Evolutionary conservation across 2,329 filamentous ascomycete species (phyloP), one percentile per base, ranked within the genome.

Genomic region (Taxawa tesnikishii): DNA sequence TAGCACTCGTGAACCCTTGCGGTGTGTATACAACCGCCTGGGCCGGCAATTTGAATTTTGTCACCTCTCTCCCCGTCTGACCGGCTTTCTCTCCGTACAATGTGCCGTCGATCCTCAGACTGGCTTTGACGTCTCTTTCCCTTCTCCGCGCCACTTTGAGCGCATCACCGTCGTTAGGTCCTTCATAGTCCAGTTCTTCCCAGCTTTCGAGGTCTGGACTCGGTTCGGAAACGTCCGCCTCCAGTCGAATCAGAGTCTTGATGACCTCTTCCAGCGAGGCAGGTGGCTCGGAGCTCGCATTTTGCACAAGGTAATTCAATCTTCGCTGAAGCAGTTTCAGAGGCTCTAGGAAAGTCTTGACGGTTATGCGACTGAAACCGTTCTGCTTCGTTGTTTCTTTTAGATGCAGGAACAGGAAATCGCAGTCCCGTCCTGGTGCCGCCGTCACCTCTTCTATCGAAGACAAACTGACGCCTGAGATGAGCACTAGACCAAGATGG

Each of bases 291-390:
- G 80, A 70, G 36, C 82, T 75, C 3, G 82, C 71, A 43, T 90
- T 82, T 46, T 83, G 80, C 3, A 96, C 75, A 16, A 98, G 60
- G 39, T 84, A 80, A 50, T 93, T 92, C 11, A 98, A 63, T 12
- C 90, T 76, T 28, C 77, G 71, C 48, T 94, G 82, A 4, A 98
- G 68, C 5, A 96, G 67, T 39, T 74, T 73, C 26, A 94, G 65
- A 15, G 90, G 81, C 45, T 96, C 88, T 15, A 98, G 64, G 62
- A 94, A 98, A 0, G 83, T 82, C 60, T 94, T 96, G 50, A 98
- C 74, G 0, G 83, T 88, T 37, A 96, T 73, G 32, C 83, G 70
- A 3, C 77, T 76, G 29, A 77, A 77, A 9, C 71, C 75, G 26
- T 68, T 66, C 38, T 68, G 72, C 36, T 73, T 71, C 33, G 70